Base-by-base conservation (phyloP, 208 protist species). In the Herpetomonas muscarum region DNA sequence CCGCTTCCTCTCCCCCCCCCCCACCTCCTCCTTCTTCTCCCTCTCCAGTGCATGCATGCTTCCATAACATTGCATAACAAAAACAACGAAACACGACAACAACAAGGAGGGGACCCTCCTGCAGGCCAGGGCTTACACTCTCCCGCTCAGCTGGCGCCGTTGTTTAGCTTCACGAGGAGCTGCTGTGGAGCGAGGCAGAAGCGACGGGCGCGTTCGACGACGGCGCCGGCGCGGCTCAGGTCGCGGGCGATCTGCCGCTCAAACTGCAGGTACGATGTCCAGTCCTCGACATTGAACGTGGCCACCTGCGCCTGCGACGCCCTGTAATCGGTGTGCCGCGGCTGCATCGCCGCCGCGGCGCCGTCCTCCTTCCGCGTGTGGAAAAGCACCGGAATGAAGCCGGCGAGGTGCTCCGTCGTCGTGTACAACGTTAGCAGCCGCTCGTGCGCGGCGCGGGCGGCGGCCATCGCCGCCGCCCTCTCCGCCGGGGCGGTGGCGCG, bases 211-310 rank as follows among this genome's bases (percentile, higher is more conserved):
- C 82, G 67, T 55, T 74, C 70, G 19, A 72, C 65, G 3, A 83
- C 73, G 22, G 78, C 66, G 55, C 78, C 70, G 25, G 82, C 68
- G 25, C 54, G 55, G 25, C 54, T 22, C 66, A 93, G 57, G 53
- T 93, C 86, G 49, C 74, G 79, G n/a, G 82, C 71, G 25, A 93
- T 70, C 9, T 65, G 44, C 21, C 82, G 76, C 64, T 93, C 86
- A 50, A 93, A 93, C 10, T 45, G 42, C 10, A 88, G 71, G 60
- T 85, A 83, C 19, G 61, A 39, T 1, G 75, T 50, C 83, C 86
- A 93, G 54, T 93, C 86, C 26, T 51, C 59, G 4, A 77, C 64
- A 61, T 88, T 93, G 9, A 68, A 21, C 49, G 70, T 56, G 25
- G 61, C 60, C 32, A 74, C 61, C 22, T 44, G 57, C 6, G 25